Conservation (phyloP, 169 alveolate genomes). For the Miamiensis avidus region DNA sequence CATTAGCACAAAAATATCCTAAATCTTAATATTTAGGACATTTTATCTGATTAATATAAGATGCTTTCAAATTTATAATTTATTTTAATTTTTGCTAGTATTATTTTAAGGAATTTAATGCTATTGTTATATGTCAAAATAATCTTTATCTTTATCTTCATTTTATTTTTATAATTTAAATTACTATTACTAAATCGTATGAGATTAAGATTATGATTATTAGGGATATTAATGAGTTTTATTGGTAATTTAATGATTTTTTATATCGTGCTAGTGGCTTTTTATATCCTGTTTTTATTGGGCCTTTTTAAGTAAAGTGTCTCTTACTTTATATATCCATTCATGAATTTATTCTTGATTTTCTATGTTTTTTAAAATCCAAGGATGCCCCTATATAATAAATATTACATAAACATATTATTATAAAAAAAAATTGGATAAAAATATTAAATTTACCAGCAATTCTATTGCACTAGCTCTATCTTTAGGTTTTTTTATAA, state of each 20-base stretch:
- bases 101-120: too few species aligned
- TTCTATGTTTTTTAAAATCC: conserved; percentile 47
- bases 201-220: neutral
- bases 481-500: conserved; percentile 57
- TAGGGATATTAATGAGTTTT: neutral
- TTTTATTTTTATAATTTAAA: too few species aligned
- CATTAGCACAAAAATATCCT: neutral
- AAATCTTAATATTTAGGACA: conserved; percentile 9
- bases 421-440: too few species aligned
- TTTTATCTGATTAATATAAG: neutral
- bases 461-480: conserved; percentile 49
- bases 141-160: too few species aligned
- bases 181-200: too few species aligned
- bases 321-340: conserved; percentile 27
- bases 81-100: too few species aligned
- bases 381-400: conserved; percentile 57
- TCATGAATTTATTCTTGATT: conserved; percentile 22
- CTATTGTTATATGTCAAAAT: neutral
- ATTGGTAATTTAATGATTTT: conserved; percentile 1
- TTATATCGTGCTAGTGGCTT: neutral
- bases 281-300: neutral
- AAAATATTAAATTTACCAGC: neutral
- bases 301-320: neutral
- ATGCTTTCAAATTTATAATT: too few species aligned
- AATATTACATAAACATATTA: too few species aligned